phyloP scores from a whole-genome alignment of 2,329 filamentous ascomycete species.

The Amauroascus niger region DNA sequence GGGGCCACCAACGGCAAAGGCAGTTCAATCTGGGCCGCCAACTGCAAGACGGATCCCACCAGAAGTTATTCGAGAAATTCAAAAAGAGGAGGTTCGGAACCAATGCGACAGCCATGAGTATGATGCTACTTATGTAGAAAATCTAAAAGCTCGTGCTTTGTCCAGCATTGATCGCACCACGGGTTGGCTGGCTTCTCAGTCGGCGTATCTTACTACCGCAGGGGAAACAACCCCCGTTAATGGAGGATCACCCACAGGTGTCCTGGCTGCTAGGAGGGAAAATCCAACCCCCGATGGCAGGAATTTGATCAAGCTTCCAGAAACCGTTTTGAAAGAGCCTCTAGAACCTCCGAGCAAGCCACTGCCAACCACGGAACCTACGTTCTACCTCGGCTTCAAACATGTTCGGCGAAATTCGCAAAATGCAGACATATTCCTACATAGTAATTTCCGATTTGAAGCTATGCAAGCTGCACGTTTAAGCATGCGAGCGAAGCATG shows the following conservation, averaged over 20 bases:
- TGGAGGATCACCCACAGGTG: neutral
- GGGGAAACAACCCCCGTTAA: neutral
- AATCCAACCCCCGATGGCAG: neutral
- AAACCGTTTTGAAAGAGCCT: conserved; percentile 34
- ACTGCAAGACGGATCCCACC: conserved; percentile 51
- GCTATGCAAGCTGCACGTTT: conserved; percentile 75
- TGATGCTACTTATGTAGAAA: conserved; percentile 63
- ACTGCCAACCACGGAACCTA: conserved; percentile 53
- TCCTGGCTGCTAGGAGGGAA: neutral
- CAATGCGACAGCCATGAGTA: conserved; percentile 45
- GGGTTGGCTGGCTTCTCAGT: conserved; percentile 76
- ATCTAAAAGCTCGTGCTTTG: conserved; percentile 59
- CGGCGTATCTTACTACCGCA: conserved; percentile 47
- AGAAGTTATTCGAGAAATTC: conserved; percentile 27
- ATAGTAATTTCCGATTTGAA: conserved; percentile 76
- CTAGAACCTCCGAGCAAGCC: conserved; percentile 5
- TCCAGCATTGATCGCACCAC: conserved; percentile 77
- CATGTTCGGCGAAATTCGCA: conserved; percentile 51
- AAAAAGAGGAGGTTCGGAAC: conserved; percentile 22
- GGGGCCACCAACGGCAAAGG: conserved; percentile 30
- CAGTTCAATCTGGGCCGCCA: conserved; percentile 50
- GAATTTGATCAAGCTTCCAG: conserved; percentile 27
- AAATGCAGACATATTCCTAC: conserved; percentile 67
- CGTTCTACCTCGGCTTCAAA: conserved; percentile 83
- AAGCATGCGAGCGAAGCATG: conserved; percentile 61